phyloP scores from a whole-genome alignment of 2,329 filamentous ascomycete genomes.

The Parafenestella ontariensis region DNA sequence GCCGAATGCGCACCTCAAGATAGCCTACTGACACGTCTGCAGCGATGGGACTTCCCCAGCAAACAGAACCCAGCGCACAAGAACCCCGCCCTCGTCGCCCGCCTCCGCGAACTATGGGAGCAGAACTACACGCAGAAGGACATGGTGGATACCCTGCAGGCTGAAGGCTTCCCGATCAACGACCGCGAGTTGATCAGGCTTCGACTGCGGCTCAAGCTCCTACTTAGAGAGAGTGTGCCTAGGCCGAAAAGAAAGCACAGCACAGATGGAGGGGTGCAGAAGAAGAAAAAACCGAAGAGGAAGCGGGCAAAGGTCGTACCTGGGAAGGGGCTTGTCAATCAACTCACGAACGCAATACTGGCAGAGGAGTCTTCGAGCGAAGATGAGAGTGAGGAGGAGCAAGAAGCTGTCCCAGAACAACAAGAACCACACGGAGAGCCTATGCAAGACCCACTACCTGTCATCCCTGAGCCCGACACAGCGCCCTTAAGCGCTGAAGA shows the following conservation, averaged over 20 bases:
- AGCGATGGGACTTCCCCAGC: slow-evolving; percentile 77
- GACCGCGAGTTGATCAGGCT: slow-evolving; percentile 74
- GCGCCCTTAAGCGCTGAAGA: slow-evolving; percentile 31
- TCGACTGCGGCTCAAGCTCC: slow-evolving; percentile 71
- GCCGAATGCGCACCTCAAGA: background rate
- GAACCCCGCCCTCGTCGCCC: slow-evolving; percentile 69
- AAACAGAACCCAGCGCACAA: slow-evolving; percentile 77
- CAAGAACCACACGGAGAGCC: background rate
- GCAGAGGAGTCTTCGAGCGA: slow-evolving; percentile 27
- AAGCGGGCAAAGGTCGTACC: slow-evolving; percentile 19
- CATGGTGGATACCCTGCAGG: slow-evolving; percentile 73
- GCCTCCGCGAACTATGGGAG: slow-evolving; percentile 80
- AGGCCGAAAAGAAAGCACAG: slow-evolving; percentile 61
- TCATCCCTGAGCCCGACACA: slow-evolving; percentile 9
- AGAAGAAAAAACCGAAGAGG: slow-evolving; percentile 21
- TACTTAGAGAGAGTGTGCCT: slow-evolving; percentile 60
- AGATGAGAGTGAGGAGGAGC: slow-evolving; percentile 18
- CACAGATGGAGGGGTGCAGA: slow-evolving; percentile 13
- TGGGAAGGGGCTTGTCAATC: slow-evolving; percentile 30
- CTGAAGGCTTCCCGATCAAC: slow-evolving; percentile 77
- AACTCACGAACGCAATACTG: slow-evolving; percentile 39
- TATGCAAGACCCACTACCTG: slow-evolving; percentile 9
- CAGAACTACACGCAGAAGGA: slow-evolving; percentile 74
- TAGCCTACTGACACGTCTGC: slow-evolving; percentile 12
- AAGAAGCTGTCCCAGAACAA: slow-evolving; percentile 5